Evolutionary conservation across 2,329 filamentous ascomycete species (phyloP), one percentile per base, ranked within the genome.

Genomic region (Phialocephala subalpina): DNA sequence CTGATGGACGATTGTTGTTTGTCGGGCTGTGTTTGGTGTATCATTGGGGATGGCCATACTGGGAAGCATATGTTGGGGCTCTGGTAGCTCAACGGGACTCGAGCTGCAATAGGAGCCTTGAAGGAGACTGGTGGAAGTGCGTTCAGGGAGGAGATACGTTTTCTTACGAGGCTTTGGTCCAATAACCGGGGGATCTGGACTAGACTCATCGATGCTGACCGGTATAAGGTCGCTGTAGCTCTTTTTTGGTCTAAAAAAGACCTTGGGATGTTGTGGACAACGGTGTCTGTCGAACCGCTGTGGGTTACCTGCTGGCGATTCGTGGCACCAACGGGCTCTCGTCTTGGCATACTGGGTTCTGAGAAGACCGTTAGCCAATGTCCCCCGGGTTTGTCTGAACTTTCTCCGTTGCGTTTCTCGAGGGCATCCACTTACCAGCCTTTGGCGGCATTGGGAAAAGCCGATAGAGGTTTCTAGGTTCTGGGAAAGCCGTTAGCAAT

Each of bases 171-270:
- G 67, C 55, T 75, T 72, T 69, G 75, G 63, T 60, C 73, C 67
- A 69, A 70, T 63, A 60, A 74, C 63, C 42, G 76, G 70, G 63
- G 74, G 66, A 69, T 73, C 60, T 67, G 67, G 64, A 69, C 71
- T 68, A 72, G 70, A 60, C 64, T 79, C 74, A 68, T 78, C 73
- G 58, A 73, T 61, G 62, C 78, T 74, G 69, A 78, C 73, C 64
- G 79, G 75, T 67, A 80, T 78, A 73, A 79, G 74, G 65, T 81
- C 78, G 65, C 77, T 80, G 73, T 78, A 78, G 71, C 74, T 77
- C 38, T 68, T 63, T 57, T 66, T 69, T 61, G 65, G 58, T 22
- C 29, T n/a, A n/a, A n/a, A n/a, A n/a, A n/a, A n/a, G n/a, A n/a
- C n/a, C n/a, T 45, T 49, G 58, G 61, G 67, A 66, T 70, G 68